phyloP scores from a whole-genome alignment of 1,139 yeast genomes.

The Magnusiomyces paraingens region DNA sequence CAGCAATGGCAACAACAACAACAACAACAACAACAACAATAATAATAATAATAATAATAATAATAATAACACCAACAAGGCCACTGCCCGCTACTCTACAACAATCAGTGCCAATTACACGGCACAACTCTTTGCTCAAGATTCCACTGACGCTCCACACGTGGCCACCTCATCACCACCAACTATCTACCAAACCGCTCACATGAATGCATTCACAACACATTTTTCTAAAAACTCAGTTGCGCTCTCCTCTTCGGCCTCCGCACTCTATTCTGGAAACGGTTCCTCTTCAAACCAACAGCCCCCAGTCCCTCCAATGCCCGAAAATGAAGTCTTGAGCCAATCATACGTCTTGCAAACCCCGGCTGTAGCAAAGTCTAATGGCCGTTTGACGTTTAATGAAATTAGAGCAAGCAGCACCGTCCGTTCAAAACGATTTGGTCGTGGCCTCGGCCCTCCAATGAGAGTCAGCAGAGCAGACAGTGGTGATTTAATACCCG shows the following conservation, averaged over 20 bases:
- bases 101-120: too few species aligned
- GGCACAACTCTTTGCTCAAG: too few species aligned
- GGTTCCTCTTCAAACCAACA: too few species aligned
- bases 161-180: not conserved
- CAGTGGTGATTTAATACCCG: constrained; percentile 11
- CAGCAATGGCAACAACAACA: not conserved
- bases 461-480: constrained; percentile 15
- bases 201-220: not conserved
- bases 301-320: too few species aligned
- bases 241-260: too few species aligned
- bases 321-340: too few species aligned
- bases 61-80: not conserved
- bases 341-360: not conserved
- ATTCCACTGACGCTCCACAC: too few species aligned
- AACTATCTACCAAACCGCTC: not conserved
- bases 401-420: constrained; percentile 11
- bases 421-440: constrained; percentile 18
- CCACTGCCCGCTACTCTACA: not conserved
- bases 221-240: too few species aligned
- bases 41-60: not conserved
- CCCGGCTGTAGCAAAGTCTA: not conserved
- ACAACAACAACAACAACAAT: not conserved
- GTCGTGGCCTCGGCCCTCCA: constrained; percentile 21
- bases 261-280: too few species aligned
- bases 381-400: not conserved